A percentile compares a stretch with the other conserved stretches of the same genome.
phyloP scores from a whole-genome alignment of 2,329 filamentous ascomycete genomes.

The Xylariaceae sp. region DNA sequence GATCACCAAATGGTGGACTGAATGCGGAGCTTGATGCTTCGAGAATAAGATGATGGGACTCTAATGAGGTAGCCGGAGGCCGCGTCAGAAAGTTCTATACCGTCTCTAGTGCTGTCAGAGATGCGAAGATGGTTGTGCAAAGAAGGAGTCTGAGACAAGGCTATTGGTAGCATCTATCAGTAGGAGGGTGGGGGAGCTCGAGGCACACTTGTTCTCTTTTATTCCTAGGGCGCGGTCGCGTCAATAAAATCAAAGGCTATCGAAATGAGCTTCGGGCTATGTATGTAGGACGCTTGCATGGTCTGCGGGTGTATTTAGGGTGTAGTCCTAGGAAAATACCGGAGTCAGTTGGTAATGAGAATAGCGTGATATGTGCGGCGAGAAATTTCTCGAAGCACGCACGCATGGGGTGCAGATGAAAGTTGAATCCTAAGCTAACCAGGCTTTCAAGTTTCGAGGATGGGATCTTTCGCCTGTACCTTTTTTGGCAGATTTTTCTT shows the following conservation, averaged over 20 bases:
- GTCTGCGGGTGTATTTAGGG: slow-evolving; percentile 14
- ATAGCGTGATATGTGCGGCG: slow-evolving; percentile 3
- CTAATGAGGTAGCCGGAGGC: slow-evolving; percentile 20
- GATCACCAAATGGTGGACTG: slow-evolving; percentile 27
- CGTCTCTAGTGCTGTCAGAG: slow-evolving; percentile 23
- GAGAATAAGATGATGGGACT: slow-evolving; percentile 21
- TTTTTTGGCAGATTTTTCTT: too few species aligned
- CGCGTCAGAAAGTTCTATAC: slow-evolving; percentile 25
- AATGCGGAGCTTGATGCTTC: slow-evolving; percentile 27
- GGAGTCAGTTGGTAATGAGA: slow-evolving; percentile 12
- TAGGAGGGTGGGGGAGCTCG: slow-evolving; percentile 20
- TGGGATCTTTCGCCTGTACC: neutral
- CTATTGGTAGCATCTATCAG: slow-evolving; percentile 25
- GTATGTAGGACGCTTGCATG: slow-evolving; percentile 13
- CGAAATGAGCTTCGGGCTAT: slow-evolving; percentile 18
- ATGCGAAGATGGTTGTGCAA: slow-evolving; percentile 26
- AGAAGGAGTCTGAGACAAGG: slow-evolving; percentile 30
- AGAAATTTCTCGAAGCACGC: slow-evolving; percentile 2
- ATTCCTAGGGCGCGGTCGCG: slow-evolving; percentile 13
- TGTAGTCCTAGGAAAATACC: slow-evolving; percentile 22
- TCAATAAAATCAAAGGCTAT: slow-evolving; percentile 5
- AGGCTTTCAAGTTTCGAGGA: slow-evolving; percentile 5
- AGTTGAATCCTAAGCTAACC: slow-evolving; percentile 12
- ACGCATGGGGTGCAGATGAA: slow-evolving; percentile 14
- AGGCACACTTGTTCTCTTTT: slow-evolving; percentile 25